Percentiles rank a stretch among this genome's conserved stretches.
Conservation (phyloP, 164 flowering plant genomes). For the Magnolia changhungtana region DNA sequence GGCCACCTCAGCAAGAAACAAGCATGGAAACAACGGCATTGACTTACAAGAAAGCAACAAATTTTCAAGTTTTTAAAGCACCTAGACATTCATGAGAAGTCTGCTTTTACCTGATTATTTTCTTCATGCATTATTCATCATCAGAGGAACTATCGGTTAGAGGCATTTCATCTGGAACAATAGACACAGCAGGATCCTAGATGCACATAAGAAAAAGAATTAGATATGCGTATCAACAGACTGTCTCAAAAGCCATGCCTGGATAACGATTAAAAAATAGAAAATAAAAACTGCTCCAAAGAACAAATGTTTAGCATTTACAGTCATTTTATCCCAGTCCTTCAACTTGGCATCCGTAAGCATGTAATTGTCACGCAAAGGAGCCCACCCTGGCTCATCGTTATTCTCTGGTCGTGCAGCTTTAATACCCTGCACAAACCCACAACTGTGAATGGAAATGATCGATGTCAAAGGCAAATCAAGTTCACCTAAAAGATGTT, state of each 20-base stretch:
- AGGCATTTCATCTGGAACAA: conserved; percentile 9
- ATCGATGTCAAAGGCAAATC: background rate
- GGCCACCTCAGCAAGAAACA: too few relatives aligned
- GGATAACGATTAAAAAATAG: background rate
- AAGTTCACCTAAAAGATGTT: background rate
- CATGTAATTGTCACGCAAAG: conserved; percentile 82
- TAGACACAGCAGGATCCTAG: conserved; percentile 13
- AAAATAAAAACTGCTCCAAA: too few relatives aligned
- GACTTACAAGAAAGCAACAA: too few relatives aligned
- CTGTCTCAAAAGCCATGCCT: background rate
- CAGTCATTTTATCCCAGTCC: conserved; percentile 87
- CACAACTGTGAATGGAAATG: background rate
- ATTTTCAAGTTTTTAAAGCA: too few relatives aligned
- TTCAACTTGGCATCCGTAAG: conserved; percentile 75
- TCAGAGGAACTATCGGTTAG: conserved; percentile 23
- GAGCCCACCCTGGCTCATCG: conserved; percentile 83
- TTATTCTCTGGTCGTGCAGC: conserved; percentile 24
- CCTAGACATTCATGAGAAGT: background rate
- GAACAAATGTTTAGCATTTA: conserved; percentile 21
- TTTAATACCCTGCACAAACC: conserved; percentile 36
- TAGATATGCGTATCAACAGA: background rate
- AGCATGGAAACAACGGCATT: too few relatives aligned
- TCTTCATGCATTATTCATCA: conserved; percentile 18
- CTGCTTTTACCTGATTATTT: background rate
- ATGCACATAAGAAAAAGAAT: background rate